These are phyloP conservation scores for Limtongia smithiae DNA, from an alignment of 805 yeast species.

Conservation along the genomic window DNA sequence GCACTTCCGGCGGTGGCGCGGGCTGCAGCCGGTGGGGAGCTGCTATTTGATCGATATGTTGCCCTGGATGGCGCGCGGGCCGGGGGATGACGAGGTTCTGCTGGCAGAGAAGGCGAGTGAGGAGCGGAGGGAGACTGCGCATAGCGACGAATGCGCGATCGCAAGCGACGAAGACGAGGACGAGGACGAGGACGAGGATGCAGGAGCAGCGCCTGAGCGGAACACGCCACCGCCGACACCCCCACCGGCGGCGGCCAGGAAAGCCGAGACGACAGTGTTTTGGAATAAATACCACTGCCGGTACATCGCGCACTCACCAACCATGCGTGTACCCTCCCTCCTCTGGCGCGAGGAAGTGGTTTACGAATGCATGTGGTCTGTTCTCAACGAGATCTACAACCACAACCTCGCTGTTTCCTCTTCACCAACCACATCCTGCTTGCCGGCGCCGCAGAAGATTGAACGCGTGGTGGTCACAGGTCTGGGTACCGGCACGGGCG, in stretches of 20 bases:
- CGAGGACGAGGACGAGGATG: too few relatives aligned
- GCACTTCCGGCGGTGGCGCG: conserved; percentile 14
- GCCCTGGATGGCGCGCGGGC: conserved; percentile 7
- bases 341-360: conserved; percentile 19
- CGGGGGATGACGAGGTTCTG: neutral
- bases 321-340: conserved; percentile 27
- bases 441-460: conserved; percentile 1
- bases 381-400: conserved; percentile 20
- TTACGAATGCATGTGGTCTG: conserved; percentile 27
- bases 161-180: too few relatives aligned
- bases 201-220: too few relatives aligned
- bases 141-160: too few relatives aligned
- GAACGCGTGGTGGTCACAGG: conserved; percentile 23
- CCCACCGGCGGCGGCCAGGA: neutral
- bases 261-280: neutral
- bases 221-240: neutral
- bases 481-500: conserved; percentile 28
- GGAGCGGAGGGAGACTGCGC: too few relatives aligned
- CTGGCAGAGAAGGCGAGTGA: neutral
- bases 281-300: conserved; percentile 17
- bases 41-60: conserved; percentile 24
- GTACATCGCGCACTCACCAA: conserved; percentile 28
- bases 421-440: too few relatives aligned
- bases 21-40: conserved; percentile 25
- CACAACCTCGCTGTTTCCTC: conserved; percentile 1